Evolutionary conservation across 2,329 filamentous ascomycete species (phyloP), one percentile per base, ranked within the genome.

Genomic region (Microcera coccophila): DNA sequence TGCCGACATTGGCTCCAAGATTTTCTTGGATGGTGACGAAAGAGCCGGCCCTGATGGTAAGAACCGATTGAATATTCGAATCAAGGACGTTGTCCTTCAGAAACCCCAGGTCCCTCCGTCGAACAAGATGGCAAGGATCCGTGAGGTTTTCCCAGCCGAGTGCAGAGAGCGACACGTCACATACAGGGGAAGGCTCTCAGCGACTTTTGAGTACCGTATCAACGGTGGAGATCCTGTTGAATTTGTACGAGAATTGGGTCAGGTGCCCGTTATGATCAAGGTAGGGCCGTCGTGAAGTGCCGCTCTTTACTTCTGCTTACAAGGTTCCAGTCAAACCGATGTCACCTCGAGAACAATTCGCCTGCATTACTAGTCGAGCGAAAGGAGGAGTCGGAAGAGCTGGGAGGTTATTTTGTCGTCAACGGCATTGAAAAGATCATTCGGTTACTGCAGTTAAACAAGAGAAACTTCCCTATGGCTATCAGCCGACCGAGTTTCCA

Each of bases 351-450:
- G 64, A 85, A 85, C 49, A 84, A 90, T 58, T 84, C 88, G 5
- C 93, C 93, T 0, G 84, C 84, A 10, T 76, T 86, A 58, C 76
- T 98, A 14, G 89, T 97, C 21, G 76, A 85, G 50, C 81, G 82
- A 47, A 95, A 96, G 64, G 93, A 98, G 69, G 93, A 98, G 67
- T 87, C 90, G 0, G 93, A 98, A 67, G 93, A 98, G 67, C 70
- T 97, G 22, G 93, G 93, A 28, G 93, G 93, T 34, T 98, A 97
- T 66, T 98, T 97, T 62, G 82, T 98, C 58, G 87, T 98, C 59
- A 98, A 98, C 64, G 93, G 93, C 52, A 95, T 90, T 60, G 93
- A 98, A 67, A 97, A 96, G 72, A 81, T 97, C 44, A 90, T 97
- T 57, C 88, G 93, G 62, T 82, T 97, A 73, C 76, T 98, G 49